These are phyloP conservation scores for Apiospora hydei DNA, from an alignment of 2,329 filamentous ascomycete genomes.

Conservation along the genomic window DNA sequence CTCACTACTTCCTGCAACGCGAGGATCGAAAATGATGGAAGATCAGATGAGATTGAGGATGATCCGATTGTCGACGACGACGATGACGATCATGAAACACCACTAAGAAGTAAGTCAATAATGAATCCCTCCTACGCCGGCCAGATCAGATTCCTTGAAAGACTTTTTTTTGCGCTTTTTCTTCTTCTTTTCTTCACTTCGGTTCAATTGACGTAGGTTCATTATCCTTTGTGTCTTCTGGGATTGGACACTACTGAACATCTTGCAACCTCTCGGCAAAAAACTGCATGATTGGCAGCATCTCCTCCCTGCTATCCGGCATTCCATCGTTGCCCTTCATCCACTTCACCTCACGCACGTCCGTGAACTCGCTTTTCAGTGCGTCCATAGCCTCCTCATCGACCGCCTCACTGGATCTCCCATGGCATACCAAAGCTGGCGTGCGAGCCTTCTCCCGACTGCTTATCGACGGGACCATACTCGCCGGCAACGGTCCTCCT, in stretches of 20 bases:
- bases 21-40: constrained; percentile 47
- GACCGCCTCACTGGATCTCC: constrained; percentile 52
- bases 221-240: not conserved
- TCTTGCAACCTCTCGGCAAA: constrained; percentile 67
- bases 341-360: constrained; percentile 74
- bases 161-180: not conserved
- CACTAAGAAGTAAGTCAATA: not conserved
- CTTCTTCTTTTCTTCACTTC: not conserved
- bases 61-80: constrained; percentile 64
- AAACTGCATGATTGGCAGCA: constrained; percentile 89
- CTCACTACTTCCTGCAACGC: constrained; percentile 78
- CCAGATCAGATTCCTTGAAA: constrained; percentile 12
- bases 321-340: constrained; percentile 77
- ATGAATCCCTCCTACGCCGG: not conserved
- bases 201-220: not conserved
- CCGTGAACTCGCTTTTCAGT: constrained; percentile 70
- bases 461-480: constrained; percentile 56
- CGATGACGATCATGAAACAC: constrained; percentile 37
- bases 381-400: constrained; percentile 69
- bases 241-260: not conserved
- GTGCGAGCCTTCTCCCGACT: constrained; percentile 64
- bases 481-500: constrained; percentile 64
- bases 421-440: constrained; percentile 68
- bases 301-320: constrained; percentile 85
- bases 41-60: too few relatives aligned